phyloP scores from a whole-genome alignment of 2,329 filamentous ascomycete species.

The Didymella segeticola region DNA sequence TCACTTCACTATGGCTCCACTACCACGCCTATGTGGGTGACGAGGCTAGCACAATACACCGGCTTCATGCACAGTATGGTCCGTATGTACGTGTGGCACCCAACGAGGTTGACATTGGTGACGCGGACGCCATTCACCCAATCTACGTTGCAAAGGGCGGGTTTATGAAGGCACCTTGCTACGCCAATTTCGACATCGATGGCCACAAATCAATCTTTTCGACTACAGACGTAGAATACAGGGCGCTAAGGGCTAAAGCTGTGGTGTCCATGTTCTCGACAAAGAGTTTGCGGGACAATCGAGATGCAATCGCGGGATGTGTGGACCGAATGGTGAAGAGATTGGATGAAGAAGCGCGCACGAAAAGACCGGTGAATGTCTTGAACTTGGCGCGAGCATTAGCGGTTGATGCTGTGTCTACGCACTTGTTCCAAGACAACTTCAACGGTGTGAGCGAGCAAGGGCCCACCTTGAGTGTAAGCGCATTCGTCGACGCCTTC shows the following conservation, averaged over 20 bases:
- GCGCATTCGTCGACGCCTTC: constrained; percentile 62
- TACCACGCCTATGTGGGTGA: constrained; percentile 40
- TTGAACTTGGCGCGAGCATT: constrained; percentile 58
- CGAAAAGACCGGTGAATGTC: constrained; percentile 53
- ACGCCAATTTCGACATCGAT: constrained; percentile 65
- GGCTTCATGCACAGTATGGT: constrained; percentile 32
- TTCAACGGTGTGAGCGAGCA: constrained; percentile 58
- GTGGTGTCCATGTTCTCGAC: constrained; percentile 59
- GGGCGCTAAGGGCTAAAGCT: constrained; percentile 57
- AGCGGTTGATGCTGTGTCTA: constrained; percentile 62
- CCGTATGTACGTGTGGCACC: constrained; percentile 35
- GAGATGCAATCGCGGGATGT: constrained; percentile 50
- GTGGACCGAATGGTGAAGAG: constrained; percentile 53
- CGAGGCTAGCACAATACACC: constrained; percentile 30
- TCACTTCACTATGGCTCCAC: constrained; percentile 35
- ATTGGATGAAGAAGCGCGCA: constrained; percentile 43
- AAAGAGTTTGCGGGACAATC: constrained; percentile 51
- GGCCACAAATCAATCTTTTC: constrained; percentile 63
- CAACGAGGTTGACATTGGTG: constrained; percentile 37
- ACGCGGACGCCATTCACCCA: constrained; percentile 51
- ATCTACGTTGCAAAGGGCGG: constrained; percentile 62
- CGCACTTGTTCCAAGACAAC: constrained; percentile 60
- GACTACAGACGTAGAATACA: constrained; percentile 49
- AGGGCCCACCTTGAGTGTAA: constrained; percentile 46
- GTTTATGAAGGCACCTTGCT: constrained; percentile 60